A percentile compares a stretch with the other conserved stretches of the same genome.
These are phyloP conservation scores for Isoetes taiwanensis DNA, from an alignment of 75 land plant species.

Conservation along the genomic window DNA sequence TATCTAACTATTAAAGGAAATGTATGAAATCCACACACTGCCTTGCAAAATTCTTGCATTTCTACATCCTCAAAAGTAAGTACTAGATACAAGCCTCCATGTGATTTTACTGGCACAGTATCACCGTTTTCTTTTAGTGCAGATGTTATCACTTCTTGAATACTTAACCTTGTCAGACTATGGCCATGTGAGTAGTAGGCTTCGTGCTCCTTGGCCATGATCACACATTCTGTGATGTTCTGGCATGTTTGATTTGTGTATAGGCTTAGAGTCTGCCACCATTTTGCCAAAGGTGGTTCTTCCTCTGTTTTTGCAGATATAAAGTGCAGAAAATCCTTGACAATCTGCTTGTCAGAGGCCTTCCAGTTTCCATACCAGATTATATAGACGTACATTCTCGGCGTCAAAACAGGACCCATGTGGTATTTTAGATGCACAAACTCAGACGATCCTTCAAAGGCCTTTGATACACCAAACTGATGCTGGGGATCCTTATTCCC, in stretches of 20 bases:
- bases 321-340: conserved; percentile 62
- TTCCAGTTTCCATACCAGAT: conserved; percentile 82
- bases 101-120: conserved; percentile 34
- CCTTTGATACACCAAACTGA: conserved; percentile 38
- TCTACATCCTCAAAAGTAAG: conserved; percentile 54
- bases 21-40: conserved; percentile 71
- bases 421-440: conserved; percentile 69
- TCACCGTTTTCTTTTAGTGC: conserved; percentile 23
- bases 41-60: conserved; percentile 57
- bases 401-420: conserved; percentile 79
- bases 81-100: conserved; percentile 52
- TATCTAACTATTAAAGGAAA: conserved; percentile 64
- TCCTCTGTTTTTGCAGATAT: conserved; percentile 25
- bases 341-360: conserved; percentile 39
- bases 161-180: conserved; percentile 31
- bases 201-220: conserved; percentile 28
- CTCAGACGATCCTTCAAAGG: conserved; percentile 74
- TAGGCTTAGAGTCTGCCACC: conserved; percentile 60
- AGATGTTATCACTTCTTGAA: conserved; percentile 30
- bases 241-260: conserved; percentile 52
- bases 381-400: conserved; percentile 49
- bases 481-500: too few relatives aligned
- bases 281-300: conserved; percentile 43
- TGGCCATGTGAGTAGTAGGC: conserved; percentile 51
- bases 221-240: conserved; percentile 35